A percentile compares a stretch with the other conserved stretches of the same genome.
phyloP scores from a whole-genome alignment of 2,329 filamentous ascomycete genomes.

The Diaporthe humulicola region DNA sequence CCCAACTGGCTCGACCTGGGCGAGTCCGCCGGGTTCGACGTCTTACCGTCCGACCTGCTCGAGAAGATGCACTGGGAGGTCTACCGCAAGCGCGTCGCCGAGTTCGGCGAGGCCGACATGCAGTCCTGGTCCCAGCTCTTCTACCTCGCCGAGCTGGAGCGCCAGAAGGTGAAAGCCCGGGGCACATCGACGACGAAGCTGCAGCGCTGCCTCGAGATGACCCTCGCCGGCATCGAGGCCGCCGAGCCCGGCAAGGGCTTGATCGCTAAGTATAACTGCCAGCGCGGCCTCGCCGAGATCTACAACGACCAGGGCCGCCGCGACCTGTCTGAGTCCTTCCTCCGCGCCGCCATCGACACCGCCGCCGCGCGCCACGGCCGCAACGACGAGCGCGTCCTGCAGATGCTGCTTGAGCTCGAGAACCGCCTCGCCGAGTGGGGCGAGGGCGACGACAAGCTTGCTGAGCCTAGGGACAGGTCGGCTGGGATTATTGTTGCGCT shows the following conservation, averaged over 20 bases:
- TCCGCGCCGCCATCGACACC: slow-evolving; percentile 30
- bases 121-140: slow-evolving; percentile 30
- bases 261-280: slow-evolving; percentile 33
- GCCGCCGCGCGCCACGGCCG: slow-evolving; percentile 5
- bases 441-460: slow-evolving; percentile 32
- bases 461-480: neutral
- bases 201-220: slow-evolving; percentile 23
- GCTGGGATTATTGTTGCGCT: slow-evolving; percentile 12
- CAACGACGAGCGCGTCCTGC: slow-evolving; percentile 6
- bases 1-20: slow-evolving; percentile 39
- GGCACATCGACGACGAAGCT: slow-evolving; percentile 3
- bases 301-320: slow-evolving; percentile 27
- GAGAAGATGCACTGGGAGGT: slow-evolving; percentile 31
- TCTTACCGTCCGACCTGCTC: slow-evolving; percentile 23
- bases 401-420: slow-evolving; percentile 34
- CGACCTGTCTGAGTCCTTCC: slow-evolving; percentile 4
- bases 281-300: slow-evolving; percentile 30
- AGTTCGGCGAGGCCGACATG: neutral
- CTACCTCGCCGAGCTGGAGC: slow-evolving; percentile 37
- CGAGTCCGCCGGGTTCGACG: slow-evolving; percentile 34
- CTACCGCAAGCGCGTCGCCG: slow-evolving; percentile 19
- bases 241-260: neutral
- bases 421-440: slow-evolving; percentile 34
- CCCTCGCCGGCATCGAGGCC: slow-evolving; percentile 10
- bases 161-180: slow-evolving; percentile 36